A percentile compares a stretch with the other conserved stretches of the same genome.
Evolutionary conservation across 73 alveolate species (phyloP).

Genomic region (Uronychia setigera): DNA sequence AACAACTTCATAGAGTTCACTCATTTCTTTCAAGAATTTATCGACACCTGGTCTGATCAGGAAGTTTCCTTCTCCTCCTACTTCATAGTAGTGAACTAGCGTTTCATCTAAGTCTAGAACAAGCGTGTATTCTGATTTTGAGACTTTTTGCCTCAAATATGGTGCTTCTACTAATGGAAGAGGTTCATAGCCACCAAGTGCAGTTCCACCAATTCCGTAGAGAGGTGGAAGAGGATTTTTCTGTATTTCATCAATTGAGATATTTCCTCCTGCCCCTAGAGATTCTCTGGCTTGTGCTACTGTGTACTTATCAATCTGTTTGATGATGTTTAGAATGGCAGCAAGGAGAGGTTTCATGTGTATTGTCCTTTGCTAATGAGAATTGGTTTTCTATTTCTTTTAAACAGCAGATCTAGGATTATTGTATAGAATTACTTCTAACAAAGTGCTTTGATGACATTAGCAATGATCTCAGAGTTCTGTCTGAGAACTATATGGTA

Average conservation of each 20-base stretch:
- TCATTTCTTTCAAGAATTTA: slow-evolving; percentile 89
- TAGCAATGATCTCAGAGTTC: not conserved
- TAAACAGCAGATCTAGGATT: not conserved
- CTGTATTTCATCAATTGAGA: not conserved
- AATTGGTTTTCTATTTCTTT: not conserved
- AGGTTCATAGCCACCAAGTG: slow-evolving; percentile 56
- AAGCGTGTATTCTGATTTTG: slow-evolving; percentile 77
- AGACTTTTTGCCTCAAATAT: slow-evolving; percentile 54
- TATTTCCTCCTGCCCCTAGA: not conserved
- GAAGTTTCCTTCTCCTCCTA: slow-evolving; percentile 90
- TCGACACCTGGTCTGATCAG: slow-evolving; percentile 92
- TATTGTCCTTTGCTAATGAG: not conserved
- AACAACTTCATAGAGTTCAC: slow-evolving; percentile 92
- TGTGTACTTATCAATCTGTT: not conserved
- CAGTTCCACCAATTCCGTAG: slow-evolving; percentile 70
- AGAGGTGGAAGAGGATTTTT: slow-evolving; percentile 42
- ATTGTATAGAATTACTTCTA: not conserved
- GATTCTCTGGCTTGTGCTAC: not conserved
- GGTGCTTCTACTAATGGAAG: slow-evolving; percentile 73
- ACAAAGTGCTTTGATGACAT: not conserved
- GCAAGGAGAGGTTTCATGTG: not conserved
- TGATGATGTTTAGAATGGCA: not conserved
- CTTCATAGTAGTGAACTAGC: slow-evolving; percentile 94
- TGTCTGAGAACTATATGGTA: not conserved
- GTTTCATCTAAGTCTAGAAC: slow-evolving; percentile 98